These are phyloP conservation scores for Sclerotinia sclerotiorum DNA, from an alignment of 2,329 filamentous ascomycete genomes.

Conservation along the genomic window DNA sequence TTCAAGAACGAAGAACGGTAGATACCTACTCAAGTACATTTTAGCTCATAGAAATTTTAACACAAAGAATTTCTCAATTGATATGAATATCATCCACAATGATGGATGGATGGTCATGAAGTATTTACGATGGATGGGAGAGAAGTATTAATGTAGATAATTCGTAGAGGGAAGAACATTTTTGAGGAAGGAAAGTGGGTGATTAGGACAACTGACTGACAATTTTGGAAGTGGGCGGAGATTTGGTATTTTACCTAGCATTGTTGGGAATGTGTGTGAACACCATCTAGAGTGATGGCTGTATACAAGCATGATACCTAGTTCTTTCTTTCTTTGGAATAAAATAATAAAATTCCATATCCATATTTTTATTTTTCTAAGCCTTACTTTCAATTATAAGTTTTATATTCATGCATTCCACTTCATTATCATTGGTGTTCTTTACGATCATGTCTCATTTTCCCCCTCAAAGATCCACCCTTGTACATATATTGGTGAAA, in stretches of 20 bases:
- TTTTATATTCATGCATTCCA: background rate
- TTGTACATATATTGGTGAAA: conserved; percentile 3
- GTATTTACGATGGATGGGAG: background rate
- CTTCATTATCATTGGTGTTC: background rate
- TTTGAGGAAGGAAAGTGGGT: background rate
- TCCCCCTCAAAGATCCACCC: background rate
- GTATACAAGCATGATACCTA: background rate
- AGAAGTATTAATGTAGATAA: background rate
- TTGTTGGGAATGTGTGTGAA: background rate
- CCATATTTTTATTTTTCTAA: no score
- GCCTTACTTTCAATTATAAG: background rate
- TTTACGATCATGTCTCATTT: conserved; percentile 11
- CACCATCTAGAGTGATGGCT: background rate
- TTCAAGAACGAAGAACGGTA: background rate
- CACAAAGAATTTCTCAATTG: background rate
- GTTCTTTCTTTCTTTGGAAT: background rate
- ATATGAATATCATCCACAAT: background rate
- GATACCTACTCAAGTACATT: background rate
- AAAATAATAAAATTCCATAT: background rate
- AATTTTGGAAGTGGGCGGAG: background rate
- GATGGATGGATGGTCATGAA: background rate
- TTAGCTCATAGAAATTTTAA: background rate
- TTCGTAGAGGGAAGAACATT: background rate
- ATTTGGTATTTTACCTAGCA: background rate
- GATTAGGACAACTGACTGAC: no score